Evolutionary conservation across 768 basidiomycete genomes (phyloP), one percentile per base, ranked within the genome.

Genomic region (Clavaria fumosa): DNA sequence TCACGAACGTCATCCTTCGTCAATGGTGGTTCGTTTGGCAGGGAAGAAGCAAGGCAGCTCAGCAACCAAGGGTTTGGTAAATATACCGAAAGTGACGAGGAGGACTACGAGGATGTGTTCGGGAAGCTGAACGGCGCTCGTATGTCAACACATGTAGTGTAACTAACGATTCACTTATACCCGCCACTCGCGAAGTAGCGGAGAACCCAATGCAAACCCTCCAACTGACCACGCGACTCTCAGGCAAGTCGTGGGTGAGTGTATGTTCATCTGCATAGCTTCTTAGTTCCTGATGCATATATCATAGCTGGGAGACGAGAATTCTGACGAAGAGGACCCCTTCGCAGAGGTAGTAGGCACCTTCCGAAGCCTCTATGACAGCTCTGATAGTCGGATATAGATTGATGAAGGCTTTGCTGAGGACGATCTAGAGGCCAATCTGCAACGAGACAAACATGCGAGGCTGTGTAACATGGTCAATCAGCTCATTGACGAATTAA

Each of bases 91-190:
- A 75, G 74, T 6, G 70, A 69, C 34, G 85, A 95, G 19, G 83
- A 96, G 50, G 88, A 96, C 52, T 97, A 95, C 49, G 88, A 93
- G 33, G 93, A 95, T 53, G 77, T 96, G 7, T 93, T 97, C 55
- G 88, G 73, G 42, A 85, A 83, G 55, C 66, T 64, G 14, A 79
- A 70, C 43, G 71, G 72, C 18, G 64, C 68, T 7, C 62, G 83
- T 82, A 43, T 55, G 79, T 62, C n/a, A 18, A 43, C 39, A 5
- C 10, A 11, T 41, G 7, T 34, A 24, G 21, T 41, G 37, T 17
- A 26, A 31, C 19, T 32, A 24, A 22, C 22, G 19, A 40, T 17
- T 6, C 11, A 40, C 26, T 20, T 23, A 41, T 21, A 42, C 20
- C 15, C 30, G 31, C 39, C 23, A 43, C 14, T 26, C 24, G 36